A percentile compares a stretch with the other conserved stretches of the same genome.
phyloP scores from a whole-genome alignment of 176 grass and related monocot genomes.

The Melocanna baccifera region DNA sequence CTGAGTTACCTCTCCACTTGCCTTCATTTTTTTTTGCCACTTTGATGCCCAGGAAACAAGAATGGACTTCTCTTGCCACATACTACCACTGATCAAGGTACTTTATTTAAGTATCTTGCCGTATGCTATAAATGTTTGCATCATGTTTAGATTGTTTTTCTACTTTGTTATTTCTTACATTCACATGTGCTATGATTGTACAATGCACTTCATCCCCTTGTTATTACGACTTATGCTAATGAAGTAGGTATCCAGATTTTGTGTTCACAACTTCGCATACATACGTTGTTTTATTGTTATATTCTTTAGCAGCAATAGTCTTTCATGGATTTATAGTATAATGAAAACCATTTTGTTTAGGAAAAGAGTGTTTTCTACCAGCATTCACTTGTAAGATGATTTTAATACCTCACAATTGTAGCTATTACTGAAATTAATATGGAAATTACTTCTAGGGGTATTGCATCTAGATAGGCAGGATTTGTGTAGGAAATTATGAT shows the following conservation, averaged over 20 bases:
- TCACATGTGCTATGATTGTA: neutral
- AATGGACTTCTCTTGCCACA: slow-evolving; percentile 98
- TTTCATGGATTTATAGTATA: neutral
- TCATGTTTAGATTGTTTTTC: neutral
- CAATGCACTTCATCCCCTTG: neutral
- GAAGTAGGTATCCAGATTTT: neutral
- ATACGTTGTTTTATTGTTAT: neutral
- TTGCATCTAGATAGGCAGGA: neutral
- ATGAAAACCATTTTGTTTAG: neutral
- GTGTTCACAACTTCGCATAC: neutral
- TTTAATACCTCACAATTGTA: neutral
- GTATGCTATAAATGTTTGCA: neutral
- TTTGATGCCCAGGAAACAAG: slow-evolving; percentile 69
- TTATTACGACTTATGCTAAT: neutral
- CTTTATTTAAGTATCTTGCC: neutral
- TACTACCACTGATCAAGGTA: slow-evolving; percentile 95
- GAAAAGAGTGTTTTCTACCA: neutral
- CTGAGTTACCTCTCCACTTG: neutral
- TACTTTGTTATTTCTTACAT: neutral
- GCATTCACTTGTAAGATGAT: neutral
- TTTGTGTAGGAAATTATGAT: neutral
- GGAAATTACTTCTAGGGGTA: neutral
- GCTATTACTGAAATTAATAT: neutral
- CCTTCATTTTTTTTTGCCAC: slow-evolving; percentile 3
- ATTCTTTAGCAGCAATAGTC: neutral